Evolutionary conservation across 1,284 basidiomycete species (phyloP).

Genomic region (Bjerkandera adusta): DNA sequence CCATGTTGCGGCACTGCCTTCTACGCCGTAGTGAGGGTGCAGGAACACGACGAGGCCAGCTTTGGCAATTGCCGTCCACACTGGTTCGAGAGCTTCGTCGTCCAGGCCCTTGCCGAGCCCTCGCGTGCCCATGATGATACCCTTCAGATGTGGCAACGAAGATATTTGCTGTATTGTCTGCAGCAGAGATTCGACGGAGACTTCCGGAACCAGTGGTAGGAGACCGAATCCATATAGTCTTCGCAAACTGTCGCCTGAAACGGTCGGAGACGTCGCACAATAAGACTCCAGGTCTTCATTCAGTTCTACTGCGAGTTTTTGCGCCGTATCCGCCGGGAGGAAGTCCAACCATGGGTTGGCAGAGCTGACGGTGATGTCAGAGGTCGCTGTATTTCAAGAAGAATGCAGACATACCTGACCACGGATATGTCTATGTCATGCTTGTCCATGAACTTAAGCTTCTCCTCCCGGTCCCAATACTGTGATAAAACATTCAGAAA

Average conservation of each 20-base stretch:
- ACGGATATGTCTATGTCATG: slow-evolving; percentile 73
- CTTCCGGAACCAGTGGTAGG: slow-evolving; percentile 73
- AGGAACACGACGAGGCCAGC: slow-evolving; percentile 74
- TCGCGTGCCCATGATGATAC: slow-evolving; percentile 79
- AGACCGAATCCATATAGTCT: slow-evolving; percentile 84
- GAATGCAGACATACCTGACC: slow-evolving; percentile 45
- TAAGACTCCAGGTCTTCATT: slow-evolving; percentile 78
- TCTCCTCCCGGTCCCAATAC: slow-evolving; percentile 81
- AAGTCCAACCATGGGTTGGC: slow-evolving; percentile 92
- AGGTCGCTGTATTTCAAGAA: not conserved
- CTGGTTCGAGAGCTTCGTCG: slow-evolving; percentile 70
- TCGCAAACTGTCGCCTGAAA: slow-evolving; percentile 39
- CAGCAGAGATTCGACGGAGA: slow-evolving; percentile 53
- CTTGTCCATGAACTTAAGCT: slow-evolving; percentile 74
- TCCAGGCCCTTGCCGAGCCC: slow-evolving; percentile 81
- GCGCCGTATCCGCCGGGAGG: slow-evolving; percentile 65
- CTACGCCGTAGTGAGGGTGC: slow-evolving; percentile 82
- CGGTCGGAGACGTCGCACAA: slow-evolving; percentile 61
- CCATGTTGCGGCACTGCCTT: slow-evolving; percentile 60
- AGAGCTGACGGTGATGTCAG: slow-evolving; percentile 39
- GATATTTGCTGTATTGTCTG: slow-evolving; percentile 64
- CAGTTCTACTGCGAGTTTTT: slow-evolving; percentile 59
- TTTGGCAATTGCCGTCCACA: slow-evolving; percentile 73
- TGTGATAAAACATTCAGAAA: slow-evolving; percentile 29
- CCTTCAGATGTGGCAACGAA: slow-evolving; percentile 65